A percentile compares a stretch with the other conserved stretches of the same genome.
phyloP scores from a whole-genome alignment of 768 basidiomycete genomes.

The Rhodotorula toruloides region DNA sequence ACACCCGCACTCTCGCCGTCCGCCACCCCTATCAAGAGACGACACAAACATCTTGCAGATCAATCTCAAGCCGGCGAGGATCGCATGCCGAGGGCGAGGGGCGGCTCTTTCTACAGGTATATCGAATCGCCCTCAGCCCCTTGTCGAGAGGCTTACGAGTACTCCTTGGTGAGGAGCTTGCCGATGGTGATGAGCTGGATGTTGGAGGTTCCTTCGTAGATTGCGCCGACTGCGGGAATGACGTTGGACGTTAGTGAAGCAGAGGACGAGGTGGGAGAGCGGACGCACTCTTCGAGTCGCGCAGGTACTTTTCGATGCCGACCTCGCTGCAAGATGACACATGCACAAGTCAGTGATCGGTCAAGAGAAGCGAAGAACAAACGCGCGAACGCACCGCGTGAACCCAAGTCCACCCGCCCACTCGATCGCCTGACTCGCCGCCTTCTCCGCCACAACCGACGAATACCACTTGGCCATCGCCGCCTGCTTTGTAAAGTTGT shows the following conservation, averaged over 20 bases:
- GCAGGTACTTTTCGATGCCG: constrained; percentile 81
- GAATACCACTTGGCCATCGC: constrained; percentile 97
- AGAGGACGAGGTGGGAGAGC: neutral
- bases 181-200: constrained; percentile 90
- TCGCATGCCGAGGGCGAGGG: too few relatives aligned
- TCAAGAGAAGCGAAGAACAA: neutral
- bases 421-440: constrained; percentile 84
- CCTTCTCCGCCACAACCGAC: constrained; percentile 80
- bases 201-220: constrained; percentile 57
- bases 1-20: too few relatives aligned
- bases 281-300: constrained; percentile 78
- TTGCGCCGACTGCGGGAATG: constrained; percentile 45
- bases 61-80: too few relatives aligned
- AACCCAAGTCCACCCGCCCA: constrained; percentile 93
- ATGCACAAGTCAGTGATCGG: too few relatives aligned
- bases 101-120: too few relatives aligned
- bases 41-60: too few relatives aligned
- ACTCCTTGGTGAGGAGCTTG: constrained; percentile 31
- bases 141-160: too few relatives aligned
- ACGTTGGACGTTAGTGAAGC: too few relatives aligned
- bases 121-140: too few relatives aligned
- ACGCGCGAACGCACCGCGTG: constrained; percentile 50
- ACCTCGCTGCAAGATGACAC: constrained; percentile 19
- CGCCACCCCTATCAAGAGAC: too few relatives aligned
- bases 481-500: constrained; percentile 80